Conservation (phyloP, 1,284 basidiomycete species). For the Cryptococcus hybrid region DNA sequence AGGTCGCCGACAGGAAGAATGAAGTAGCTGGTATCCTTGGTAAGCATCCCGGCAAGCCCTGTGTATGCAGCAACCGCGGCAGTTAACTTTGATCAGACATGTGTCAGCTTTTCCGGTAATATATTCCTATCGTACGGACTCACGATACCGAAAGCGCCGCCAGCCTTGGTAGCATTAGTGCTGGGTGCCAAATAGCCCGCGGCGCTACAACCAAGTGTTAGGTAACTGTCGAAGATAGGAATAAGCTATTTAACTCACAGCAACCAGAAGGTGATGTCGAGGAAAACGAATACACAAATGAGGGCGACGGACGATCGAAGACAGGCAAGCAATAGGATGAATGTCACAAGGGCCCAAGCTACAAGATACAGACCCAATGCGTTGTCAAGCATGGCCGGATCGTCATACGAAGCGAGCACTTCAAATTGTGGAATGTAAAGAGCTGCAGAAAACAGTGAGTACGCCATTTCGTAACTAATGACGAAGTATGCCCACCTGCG, state of each 20-base stretch:
- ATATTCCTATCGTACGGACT: slow-evolving; percentile 13
- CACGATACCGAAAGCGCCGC: slow-evolving; percentile 65
- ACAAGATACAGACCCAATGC: slow-evolving; percentile 53
- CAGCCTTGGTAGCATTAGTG: slow-evolving; percentile 56
- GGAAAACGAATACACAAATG: slow-evolving; percentile 66
- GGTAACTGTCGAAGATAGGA: not conserved
- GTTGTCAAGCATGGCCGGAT: slow-evolving; percentile 51
- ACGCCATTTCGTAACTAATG: not conserved
- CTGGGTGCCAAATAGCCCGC: slow-evolving; percentile 40
- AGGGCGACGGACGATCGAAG: slow-evolving; percentile 66
- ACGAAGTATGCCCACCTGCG: slow-evolving; percentile 16
- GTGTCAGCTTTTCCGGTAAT: not conserved
- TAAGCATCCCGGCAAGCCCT: slow-evolving; percentile 53
- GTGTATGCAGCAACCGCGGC: slow-evolving; percentile 47
- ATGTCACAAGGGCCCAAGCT: slow-evolving; percentile 40
- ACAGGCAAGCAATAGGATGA: slow-evolving; percentile 56
- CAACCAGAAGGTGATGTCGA: slow-evolving; percentile 58
- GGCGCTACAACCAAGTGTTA: slow-evolving; percentile 14
- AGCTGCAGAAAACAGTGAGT: slow-evolving; percentile 6
- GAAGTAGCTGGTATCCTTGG: slow-evolving; percentile 53
- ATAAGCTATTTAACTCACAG: slow-evolving; percentile 33
- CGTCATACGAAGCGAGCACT: slow-evolving; percentile 52
- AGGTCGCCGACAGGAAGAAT: slow-evolving; percentile 53
- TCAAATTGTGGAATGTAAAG: slow-evolving; percentile 51
- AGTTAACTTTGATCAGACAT: slow-evolving; percentile 26